Percentiles rank a stretch among this genome's conserved stretches.
Conservation (phyloP, 306 rosid genomes). For the Notholithocarpus densiflorus region DNA sequence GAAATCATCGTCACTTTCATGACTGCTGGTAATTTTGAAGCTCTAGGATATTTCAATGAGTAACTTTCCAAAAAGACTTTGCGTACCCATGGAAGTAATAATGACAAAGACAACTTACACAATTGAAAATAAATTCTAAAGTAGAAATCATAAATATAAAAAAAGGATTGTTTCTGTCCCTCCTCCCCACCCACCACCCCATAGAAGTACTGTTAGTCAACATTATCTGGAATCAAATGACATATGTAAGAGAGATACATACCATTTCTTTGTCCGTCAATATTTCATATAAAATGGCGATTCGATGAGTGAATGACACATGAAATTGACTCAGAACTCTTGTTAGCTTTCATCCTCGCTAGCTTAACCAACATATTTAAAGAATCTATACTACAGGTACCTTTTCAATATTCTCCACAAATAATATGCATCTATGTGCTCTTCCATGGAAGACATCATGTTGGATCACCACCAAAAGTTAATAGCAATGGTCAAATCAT, state of each 20-base stretch:
- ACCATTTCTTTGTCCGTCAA: conserved; percentile 86
- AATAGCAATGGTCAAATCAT: conserved; percentile 80
- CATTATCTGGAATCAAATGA: not conserved
- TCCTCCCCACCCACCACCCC: not conserved
- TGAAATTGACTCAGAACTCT: conserved; percentile 31
- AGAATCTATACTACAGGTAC: conserved; percentile 42
- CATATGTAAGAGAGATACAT: conserved; percentile 25
- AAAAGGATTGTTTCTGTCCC: not conserved
- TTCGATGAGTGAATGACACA: conserved; percentile 29
- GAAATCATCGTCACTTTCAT: conserved; percentile 15
- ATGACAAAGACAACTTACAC: not conserved
- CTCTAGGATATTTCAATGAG: not conserved
- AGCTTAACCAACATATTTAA: conserved; percentile 1
- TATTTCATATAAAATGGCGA: conserved; percentile 39
- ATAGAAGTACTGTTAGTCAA: not conserved
- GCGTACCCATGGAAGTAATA: not conserved
- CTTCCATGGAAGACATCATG: conserved; percentile 61
- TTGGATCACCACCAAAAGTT: conserved; percentile 94
- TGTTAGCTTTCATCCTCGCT: conserved; percentile 37
- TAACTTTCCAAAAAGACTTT: not conserved
- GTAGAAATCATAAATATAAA: not conserved
- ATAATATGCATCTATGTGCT: conserved; percentile 90
- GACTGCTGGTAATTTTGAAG: conserved; percentile 1
- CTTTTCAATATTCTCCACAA: conserved; percentile 82
- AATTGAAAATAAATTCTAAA: not conserved